Base-by-base conservation (phyloP, 1,284 basidiomycete genomes). In the Hemileia vastatrix region DNA sequence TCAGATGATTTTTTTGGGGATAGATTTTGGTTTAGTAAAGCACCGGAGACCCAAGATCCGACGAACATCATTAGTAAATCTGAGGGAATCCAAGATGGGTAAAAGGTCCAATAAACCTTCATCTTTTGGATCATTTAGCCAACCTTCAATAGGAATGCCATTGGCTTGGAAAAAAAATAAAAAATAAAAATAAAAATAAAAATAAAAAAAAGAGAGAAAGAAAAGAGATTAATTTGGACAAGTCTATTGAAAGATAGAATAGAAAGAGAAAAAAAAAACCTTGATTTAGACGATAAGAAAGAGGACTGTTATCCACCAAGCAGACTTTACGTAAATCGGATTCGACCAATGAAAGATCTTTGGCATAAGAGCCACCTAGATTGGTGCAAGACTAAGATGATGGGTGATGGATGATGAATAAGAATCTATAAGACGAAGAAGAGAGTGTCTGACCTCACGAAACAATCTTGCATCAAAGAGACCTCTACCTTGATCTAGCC, bases 61-160 rank as follows among this genome's bases (percentile, higher is more conserved):
- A 67, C 94, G 84, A 21, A 99, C 94, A 75, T 99, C 94, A 64
- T 84, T 87, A 3, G 93, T 95, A 77, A 98, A 99, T 32, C 94
- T 83, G 64, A 99, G 78, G 56, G 89, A 92, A 77, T 99, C 94
- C 62, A 99, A 83, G 52, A 99, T 86, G 19, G 94, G 94, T 19
- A 99, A 80, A 61, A 96, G 82, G 77, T 98, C 93, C 55, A 99
- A 84, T 52, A 99, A 80, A 8, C 93, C 94, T 79, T 97, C 91
- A 78, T 99, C 94, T 65, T 86, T 86, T 21, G 92, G 93, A 77
- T 99, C 95, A 66, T 92, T 87, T 18, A 92, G 96, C 94, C 94
- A 98, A 49, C 94, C 94, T 80, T 98, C 94, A 75, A 99, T 91
- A 33, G 94, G 95, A 70, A 99, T 91, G 51, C 93, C 94, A 77